Conservation (phyloP, 176 grass and related monocot species). For the Ampelocalamus luodianensis region DNA sequence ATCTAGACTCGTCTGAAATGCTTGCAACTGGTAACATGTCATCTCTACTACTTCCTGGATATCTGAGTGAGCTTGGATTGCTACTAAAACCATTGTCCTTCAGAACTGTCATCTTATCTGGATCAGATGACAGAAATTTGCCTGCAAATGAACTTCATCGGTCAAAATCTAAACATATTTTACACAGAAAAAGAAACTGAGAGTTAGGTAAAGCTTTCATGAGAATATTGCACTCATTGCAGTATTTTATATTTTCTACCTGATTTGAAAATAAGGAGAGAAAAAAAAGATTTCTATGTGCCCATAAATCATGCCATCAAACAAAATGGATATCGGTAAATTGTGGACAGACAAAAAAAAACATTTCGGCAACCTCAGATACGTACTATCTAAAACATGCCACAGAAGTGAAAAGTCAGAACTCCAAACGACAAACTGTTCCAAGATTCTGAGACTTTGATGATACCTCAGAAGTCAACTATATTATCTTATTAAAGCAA, state of each 20-base stretch:
- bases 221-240: background rate
- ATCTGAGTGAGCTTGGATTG: constrained; percentile 56
- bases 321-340: background rate
- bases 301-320: background rate
- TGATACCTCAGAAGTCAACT: constrained; percentile 13
- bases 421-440: background rate
- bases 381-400: background rate
- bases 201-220: background rate
- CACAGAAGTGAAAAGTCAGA: background rate
- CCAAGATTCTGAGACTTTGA: background rate
- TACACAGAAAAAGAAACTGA: background rate
- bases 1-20: constrained; percentile 63
- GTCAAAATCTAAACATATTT: constrained; percentile 43
- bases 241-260: constrained; percentile 10
- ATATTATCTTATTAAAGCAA: too few species aligned
- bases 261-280: background rate
- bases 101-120: constrained; percentile 44
- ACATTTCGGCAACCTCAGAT: constrained; percentile 7
- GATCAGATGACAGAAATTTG: constrained; percentile 73
- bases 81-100: constrained; percentile 68
- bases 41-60: constrained; percentile 47
- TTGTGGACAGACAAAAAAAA: constrained; percentile 23
- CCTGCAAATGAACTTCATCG: constrained; percentile 54
- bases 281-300: background rate
- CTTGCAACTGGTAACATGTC: constrained; percentile 61